These are phyloP conservation scores for Gaultheria prostrata DNA, from an alignment of 148 eudicot species.

Conservation along the genomic window DNA sequence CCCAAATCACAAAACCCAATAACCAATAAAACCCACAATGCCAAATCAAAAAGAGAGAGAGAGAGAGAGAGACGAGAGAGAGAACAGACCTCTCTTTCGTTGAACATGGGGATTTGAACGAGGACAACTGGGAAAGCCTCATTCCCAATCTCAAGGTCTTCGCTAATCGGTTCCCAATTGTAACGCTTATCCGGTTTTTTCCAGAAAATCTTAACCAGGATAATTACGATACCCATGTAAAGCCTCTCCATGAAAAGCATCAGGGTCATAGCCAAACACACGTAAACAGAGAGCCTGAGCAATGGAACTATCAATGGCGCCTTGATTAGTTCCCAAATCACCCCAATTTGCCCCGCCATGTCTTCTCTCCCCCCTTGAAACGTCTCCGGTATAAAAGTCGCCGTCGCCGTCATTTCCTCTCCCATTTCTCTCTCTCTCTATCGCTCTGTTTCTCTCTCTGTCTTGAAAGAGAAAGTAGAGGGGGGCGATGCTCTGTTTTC, in stretches of 20 bases:
- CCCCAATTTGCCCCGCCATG: conserved; percentile 43
- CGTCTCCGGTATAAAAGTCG: conserved; percentile 38
- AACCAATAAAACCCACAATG: neutral
- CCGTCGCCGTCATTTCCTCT: conserved; percentile 20
- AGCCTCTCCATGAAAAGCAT: conserved; percentile 83
- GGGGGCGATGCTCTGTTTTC: neutral
- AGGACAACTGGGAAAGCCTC: conserved; percentile 55
- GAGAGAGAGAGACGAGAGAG: neutral
- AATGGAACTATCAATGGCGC: conserved; percentile 69
- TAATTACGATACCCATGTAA: conserved; percentile 79
- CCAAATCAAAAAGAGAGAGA: neutral
- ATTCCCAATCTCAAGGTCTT: conserved; percentile 53
- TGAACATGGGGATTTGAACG: conserved; percentile 72
- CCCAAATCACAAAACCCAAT: neutral
- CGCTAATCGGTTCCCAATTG: conserved; percentile 55
- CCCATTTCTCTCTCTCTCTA: neutral
- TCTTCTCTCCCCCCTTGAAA: conserved; percentile 50
- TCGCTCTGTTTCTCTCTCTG: neutral
- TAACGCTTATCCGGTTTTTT: conserved; percentile 73
- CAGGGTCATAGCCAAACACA: conserved; percentile 60
- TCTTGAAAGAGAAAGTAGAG: conserved; percentile 1
- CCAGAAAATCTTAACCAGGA: conserved; percentile 68
- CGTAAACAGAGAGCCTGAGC: conserved; percentile 36
- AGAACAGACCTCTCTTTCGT: conserved; percentile 56
- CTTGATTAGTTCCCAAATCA: conserved; percentile 65